Evolutionary conservation across 352 stramenopile genomes (phyloP), one percentile per base, ranked within the genome.

Genomic region (Phytophthora constricta): DNA sequence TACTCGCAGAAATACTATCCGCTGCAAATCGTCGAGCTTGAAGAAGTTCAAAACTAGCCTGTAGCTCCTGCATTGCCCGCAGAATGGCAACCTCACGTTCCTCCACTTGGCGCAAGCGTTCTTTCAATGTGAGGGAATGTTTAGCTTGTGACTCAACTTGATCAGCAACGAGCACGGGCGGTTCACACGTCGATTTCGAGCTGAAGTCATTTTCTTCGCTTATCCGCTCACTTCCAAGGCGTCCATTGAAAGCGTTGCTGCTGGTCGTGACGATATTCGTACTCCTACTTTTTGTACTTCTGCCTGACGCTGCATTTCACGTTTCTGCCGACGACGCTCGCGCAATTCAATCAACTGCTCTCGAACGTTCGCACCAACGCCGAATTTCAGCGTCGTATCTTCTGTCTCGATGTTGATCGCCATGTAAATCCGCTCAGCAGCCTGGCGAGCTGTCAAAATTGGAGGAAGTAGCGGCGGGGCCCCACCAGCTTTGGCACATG

Each of bases 371-470:
- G 39, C 57, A 17, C 61, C 48, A 16, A 78, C 65, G 1, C 70
- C 70, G 48, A 70, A 78, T 48, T 75, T 75, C 14, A 78, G 31
- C 0, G 57, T 70, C 13, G 46, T 16, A 34, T 78, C 70, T 16
- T 59, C 51, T 10, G 62, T 19, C 4, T 73, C 62, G 7, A 51
- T 45, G 20, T 75, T 70, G 22, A 78, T 75, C 0, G 69, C 55
- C 1, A 37, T 72, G 25, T 74, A 77, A 23, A 77, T 72, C 1
- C 59, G 16, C n/a, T 74, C 65, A 0, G 65, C 69, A 1, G 69
- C 58, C 16, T 74, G 54, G 13, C 33, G 48, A 58, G 45, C 20
- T 46, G 66, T 70, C 9, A 74, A 31, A 2, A 39, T 19, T 4
- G 53, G 16, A 45, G 50, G 31, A 46, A 58, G 13, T 1, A 57